These are phyloP conservation scores for Venturia carpophila DNA, from an alignment of 2,329 filamentous ascomycete genomes.

Conservation along the genomic window DNA sequence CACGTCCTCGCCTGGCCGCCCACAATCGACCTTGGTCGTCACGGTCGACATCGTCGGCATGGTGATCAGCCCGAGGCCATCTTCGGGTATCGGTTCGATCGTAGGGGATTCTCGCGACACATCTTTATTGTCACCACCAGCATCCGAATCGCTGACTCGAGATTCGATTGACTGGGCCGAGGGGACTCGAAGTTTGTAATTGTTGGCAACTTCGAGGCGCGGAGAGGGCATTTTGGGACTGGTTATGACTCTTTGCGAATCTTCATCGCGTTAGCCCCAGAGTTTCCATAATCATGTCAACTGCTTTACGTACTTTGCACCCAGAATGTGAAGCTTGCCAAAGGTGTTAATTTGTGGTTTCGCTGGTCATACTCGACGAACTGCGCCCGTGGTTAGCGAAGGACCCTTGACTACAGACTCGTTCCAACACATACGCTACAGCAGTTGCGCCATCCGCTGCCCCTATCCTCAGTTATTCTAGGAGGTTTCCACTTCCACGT, in stretches of 20 bases:
- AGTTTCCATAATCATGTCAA: conserved; percentile 27
- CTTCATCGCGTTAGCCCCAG: not conserved
- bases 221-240: conserved; percentile 50
- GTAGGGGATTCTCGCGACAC: conserved; percentile 39
- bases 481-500: conserved; percentile 96
- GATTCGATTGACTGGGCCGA: conserved; percentile 83
- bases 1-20: conserved; percentile 77
- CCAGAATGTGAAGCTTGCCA: conserved; percentile 93
- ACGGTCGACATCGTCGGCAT: conserved; percentile 31
- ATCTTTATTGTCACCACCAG: conserved; percentile 34
- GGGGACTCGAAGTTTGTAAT: conserved; percentile 71
- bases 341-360: conserved; percentile 76
- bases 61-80: conserved; percentile 37
- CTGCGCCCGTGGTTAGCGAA: conserved; percentile 34
- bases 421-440: conserved; percentile 60
- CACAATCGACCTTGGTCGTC: conserved; percentile 60
- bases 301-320: conserved; percentile 56
- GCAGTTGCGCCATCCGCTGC: conserved; percentile 89
- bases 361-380: conserved; percentile 97
- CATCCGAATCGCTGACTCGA: conserved; percentile 64
- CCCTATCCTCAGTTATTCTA: conserved; percentile 69
- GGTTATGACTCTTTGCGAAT: conserved; percentile 34
- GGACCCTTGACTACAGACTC: not conserved
- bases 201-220: conserved; percentile 63
- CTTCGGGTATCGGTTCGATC: conserved; percentile 42